A percentile compares a stretch with the other conserved stretches of the same genome.
Evolutionary conservation across 2,329 filamentous ascomycete species (phyloP).

Genomic region (Hirsutella minnesotensis): DNA sequence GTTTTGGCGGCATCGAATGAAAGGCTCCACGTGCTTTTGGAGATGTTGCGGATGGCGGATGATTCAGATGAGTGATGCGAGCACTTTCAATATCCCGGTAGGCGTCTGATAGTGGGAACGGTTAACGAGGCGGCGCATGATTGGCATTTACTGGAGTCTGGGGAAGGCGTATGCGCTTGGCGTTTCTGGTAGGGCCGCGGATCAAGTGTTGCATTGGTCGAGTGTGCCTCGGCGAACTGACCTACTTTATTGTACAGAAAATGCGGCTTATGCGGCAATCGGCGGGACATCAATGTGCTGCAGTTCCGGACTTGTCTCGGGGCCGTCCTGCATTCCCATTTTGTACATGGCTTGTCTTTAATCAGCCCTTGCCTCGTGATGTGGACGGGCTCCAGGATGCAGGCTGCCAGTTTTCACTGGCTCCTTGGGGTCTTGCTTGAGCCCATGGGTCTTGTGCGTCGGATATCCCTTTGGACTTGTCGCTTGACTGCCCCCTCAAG

Average conservation of each 20-base stretch:
- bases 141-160: too few relatives aligned
- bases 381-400: conserved; percentile 43
- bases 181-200: too few relatives aligned
- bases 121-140: too few relatives aligned
- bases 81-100: not conserved
- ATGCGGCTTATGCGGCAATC: too few relatives aligned
- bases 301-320: too few relatives aligned
- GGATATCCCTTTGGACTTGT: not conserved
- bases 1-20: conserved; percentile 31
- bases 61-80: not conserved
- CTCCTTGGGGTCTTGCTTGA: conserved; percentile 29
- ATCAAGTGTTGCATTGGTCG: too few relatives aligned
- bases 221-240: too few relatives aligned
- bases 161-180: too few relatives aligned
- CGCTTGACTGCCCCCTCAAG: not conserved
- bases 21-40: conserved; percentile 28
- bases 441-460: conserved; percentile 47
- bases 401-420: conserved; percentile 58
- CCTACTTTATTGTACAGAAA: too few relatives aligned
- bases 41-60: conserved; percentile 16
- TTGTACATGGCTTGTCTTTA: not conserved
- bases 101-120: not conserved
- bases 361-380: not conserved
- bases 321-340: not conserved
- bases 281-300: too few relatives aligned